phyloP scores from a whole-genome alignment of 1,284 basidiomycete genomes.

The Cyathus olla region DNA sequence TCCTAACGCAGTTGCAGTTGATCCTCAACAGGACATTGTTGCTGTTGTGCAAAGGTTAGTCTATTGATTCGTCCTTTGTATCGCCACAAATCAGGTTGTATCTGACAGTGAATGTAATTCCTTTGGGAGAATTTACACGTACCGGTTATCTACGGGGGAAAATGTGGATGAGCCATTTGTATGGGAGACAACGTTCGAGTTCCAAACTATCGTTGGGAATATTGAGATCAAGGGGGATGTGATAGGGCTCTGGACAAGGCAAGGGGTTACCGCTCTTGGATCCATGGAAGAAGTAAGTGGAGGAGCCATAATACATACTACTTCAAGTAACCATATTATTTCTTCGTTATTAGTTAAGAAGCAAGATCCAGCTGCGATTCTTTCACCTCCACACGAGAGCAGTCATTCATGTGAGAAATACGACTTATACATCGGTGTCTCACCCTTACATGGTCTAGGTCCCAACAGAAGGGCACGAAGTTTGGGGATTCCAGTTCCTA shows the following conservation, averaged over 20 bases:
- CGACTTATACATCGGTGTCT: neutral
- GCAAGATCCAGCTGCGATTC: neutral
- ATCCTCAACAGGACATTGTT: neutral
- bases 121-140: neutral
- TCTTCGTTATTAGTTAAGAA: neutral
- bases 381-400: neutral
- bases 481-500: constrained; percentile 7
- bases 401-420: neutral
- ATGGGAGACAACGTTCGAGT: neutral
- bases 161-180: neutral
- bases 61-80: neutral
- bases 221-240: constrained; percentile 1
- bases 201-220: neutral
- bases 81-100: neutral
- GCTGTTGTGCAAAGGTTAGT: constrained; percentile 1
- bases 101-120: neutral
- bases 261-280: too few species aligned
- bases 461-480: neutral
- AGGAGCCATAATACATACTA: too few species aligned
- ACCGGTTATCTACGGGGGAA: neutral
- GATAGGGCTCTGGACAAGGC: neutral
- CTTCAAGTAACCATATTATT: too few species aligned
- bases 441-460: neutral
- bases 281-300: too few species aligned
- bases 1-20: neutral